Evolutionary conservation across 768 basidiomycete genomes (phyloP).

Genomic region (Lanmaoa pseudosensibilis): DNA sequence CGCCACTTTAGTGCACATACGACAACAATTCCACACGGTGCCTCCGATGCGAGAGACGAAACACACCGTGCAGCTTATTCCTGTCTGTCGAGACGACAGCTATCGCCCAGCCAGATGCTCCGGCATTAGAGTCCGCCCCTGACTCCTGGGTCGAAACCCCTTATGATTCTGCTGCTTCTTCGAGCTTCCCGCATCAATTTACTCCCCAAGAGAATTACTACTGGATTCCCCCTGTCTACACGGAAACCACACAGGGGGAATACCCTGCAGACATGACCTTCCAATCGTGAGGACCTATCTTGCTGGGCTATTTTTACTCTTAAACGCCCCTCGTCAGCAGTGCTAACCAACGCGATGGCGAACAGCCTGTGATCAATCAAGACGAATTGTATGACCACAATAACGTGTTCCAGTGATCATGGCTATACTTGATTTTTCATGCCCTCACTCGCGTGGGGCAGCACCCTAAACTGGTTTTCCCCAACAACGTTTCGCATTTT

Average conservation of each 20-base stretch:
- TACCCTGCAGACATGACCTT: conserved; percentile 8
- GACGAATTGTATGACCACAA: conserved; percentile 6
- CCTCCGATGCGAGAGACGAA: conserved; percentile 16
- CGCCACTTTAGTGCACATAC: conserved; percentile 18
- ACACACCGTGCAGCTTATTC: conserved; percentile 19
- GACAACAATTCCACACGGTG: conserved; percentile 13
- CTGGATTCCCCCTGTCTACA: not conserved
- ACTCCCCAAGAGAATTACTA: not conserved
- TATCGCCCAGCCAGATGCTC: conserved; percentile 6
- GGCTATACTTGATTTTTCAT: conserved; percentile 6
- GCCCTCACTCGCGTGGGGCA: not conserved
- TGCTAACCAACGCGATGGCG: conserved; percentile 6
- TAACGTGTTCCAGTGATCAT: conserved; percentile 13
- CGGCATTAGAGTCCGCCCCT: not conserved
- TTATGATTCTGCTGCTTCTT: conserved; percentile 1
- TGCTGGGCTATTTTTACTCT: not conserved
- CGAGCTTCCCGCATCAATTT: not conserved
- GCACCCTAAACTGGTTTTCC: not conserved
- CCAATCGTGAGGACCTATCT: conserved; percentile 8
- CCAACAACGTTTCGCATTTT: not conserved
- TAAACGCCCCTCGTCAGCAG: conserved; percentile 11
- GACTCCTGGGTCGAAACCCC: conserved; percentile 9
- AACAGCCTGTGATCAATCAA: conserved; percentile 9
- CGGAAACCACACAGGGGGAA: not conserved
- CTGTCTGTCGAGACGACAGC: not conserved